Base-by-base conservation (phyloP, 208 protist species). In the Leptomonas pyrrhocoris region DNA sequence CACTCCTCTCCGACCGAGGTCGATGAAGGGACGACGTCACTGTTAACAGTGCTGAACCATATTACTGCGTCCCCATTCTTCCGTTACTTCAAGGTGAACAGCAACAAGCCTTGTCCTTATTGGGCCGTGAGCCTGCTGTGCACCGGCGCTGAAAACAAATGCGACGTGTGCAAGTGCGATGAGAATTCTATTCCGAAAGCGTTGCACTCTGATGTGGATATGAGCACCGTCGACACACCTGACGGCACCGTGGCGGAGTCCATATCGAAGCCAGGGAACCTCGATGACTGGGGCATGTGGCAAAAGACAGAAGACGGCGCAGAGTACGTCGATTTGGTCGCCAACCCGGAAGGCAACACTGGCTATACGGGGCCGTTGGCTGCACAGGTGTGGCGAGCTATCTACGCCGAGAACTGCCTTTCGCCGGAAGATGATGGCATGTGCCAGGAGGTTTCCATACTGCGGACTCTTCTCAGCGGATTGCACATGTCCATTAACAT, bases 61-160 rank as follows among this genome's bases (percentile, higher is more conserved):
- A 89, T 97, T 45, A 93, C 89, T 1, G 71, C 54, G 6, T 72
- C 81, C 13, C 78, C 88, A 1, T 97, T 88, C 82, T 97, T 96
- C 76, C 88, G 90, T 46, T 97, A 92, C 68, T 97, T 88, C 78
- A 96, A 95, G 66, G 84, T 94, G 6, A 94, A 93, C 74, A 84
- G 78, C 19, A 86, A 94, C 25, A 92, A 89, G 53, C 63, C 59
- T 2, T 97, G 93, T 66, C 90, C 89, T 15, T 97, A 91, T 57
- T 97, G 93, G 93, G 93, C 83, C 9, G 90, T 94, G 12, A 80
- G 69, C 28, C 66, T 94, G 50, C 65, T 95, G 28, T 97, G 93
- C 78, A 93, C 78, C 34, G 80, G 74, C 28, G 79, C 82, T 9
- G 82, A 93, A 60, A 94, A 92, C 68, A 79, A 73, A 31, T 97